A percentile compares a stretch with the other conserved stretches of the same genome.
Evolutionary conservation across 164 flowering plant species (phyloP).

Genomic region (Stephania yunnanensis): DNA sequence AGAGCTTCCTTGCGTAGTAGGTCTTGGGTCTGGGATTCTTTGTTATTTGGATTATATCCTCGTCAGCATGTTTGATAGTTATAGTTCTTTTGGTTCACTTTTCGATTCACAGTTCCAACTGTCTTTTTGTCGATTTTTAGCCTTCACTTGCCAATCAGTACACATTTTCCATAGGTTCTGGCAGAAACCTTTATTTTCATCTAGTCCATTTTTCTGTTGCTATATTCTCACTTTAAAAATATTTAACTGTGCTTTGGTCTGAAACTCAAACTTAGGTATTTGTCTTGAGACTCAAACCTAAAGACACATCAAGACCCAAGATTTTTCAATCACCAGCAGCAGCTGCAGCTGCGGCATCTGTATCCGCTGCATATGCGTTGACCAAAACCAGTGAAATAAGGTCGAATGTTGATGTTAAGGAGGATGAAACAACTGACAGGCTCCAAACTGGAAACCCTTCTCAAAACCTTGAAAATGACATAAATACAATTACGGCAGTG

Average conservation of each 20-base stretch:
- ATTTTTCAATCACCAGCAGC: slow-evolving; percentile 91
- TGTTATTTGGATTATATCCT: not conserved
- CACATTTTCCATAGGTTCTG: not conserved
- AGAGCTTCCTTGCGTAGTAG: not conserved
- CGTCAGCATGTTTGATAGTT: not conserved
- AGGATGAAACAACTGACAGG: slow-evolving; percentile 24
- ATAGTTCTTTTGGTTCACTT: not conserved
- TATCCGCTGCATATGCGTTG: slow-evolving; percentile 84
- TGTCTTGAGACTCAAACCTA: slow-evolving; percentile 69
- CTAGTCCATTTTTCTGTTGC: not conserved
- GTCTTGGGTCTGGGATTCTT: not conserved
- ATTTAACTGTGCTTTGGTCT: not conserved
- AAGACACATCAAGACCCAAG: slow-evolving; percentile 56
- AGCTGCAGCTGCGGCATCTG: slow-evolving; percentile 98
- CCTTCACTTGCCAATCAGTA: not conserved
- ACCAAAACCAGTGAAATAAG: slow-evolving; percentile 36
- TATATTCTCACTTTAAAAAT: not conserved
- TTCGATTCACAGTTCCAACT: not conserved
- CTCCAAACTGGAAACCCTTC: slow-evolving; percentile 21
- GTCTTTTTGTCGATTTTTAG: not conserved
- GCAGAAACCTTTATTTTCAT: not conserved
- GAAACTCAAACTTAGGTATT: slow-evolving; percentile 45
- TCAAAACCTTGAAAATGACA: slow-evolving; percentile 26
- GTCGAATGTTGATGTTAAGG: slow-evolving; percentile 25
- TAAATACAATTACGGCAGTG: slow-evolving; percentile 37